Evolutionary conservation across 345 rosid species (phyloP), one percentile per base, ranked within the genome.

Genomic region (Aurinia saxatilis): DNA sequence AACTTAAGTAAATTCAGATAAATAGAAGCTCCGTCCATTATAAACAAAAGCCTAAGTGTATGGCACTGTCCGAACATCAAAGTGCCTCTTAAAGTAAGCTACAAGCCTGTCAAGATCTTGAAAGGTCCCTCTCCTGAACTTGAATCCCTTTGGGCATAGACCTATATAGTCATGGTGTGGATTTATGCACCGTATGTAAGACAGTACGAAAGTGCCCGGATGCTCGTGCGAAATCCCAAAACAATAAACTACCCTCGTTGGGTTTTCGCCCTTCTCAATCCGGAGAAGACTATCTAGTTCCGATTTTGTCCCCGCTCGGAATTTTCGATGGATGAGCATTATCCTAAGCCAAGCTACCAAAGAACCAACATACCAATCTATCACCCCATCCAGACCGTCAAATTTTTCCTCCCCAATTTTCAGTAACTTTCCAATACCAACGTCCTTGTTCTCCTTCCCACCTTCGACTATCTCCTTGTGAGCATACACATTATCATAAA

Each of bases 91-190:
- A 77, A 93, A 93, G 73, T 93, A 84, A 18, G 87, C 81, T 57
- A 93, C 99, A 35, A 93, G 99, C 66, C 96, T 77, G 70, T 93
- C 96, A 31, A 90, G 75, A 79, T 93, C 87, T 73, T 87, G 96
- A 75, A 93, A 93, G 95, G 87, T 90, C 75, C 88, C 81, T 70
- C 87, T 93, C 64, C 97, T 78, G 68, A 93, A 93, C 81, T 90
- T 93, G 78, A 93, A 93, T 62, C 99, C 99, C 78, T 93, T 93
- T 39, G 99, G 99, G 73, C 87, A 93, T 16, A 93, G 67, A 44
- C 99, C 96, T n/a, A 93, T 75, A 62, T 90, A 93, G 65, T 93
- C 97, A 19, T 93, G 99, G 66, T 90, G 99, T 1, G 99, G 99
- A 77, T 90, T 90, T 45, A 92, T 75, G 72, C 95, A 87, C 77